These are phyloP conservation scores for Benincasa hispida DNA, from an alignment of 306 rosid species.

Conservation along the genomic window DNA sequence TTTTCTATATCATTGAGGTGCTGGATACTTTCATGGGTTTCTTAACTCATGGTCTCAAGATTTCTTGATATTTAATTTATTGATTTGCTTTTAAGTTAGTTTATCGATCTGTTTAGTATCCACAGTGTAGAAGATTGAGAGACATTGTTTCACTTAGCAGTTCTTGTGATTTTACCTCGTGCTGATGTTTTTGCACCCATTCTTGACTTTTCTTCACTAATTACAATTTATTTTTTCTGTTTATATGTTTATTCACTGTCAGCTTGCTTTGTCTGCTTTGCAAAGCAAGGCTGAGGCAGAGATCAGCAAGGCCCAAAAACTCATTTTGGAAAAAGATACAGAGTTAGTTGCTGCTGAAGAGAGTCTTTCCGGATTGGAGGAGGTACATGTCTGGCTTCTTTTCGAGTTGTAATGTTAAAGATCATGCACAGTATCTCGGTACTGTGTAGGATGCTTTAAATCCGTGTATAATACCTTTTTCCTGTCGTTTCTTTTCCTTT, in stretches of 20 bases:
- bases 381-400: conserved; percentile 39
- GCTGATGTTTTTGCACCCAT: background rate
- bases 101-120: background rate
- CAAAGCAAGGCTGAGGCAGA: conserved; percentile 73
- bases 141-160: background rate
- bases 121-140: background rate
- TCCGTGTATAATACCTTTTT: background rate
- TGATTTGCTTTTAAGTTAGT: background rate
- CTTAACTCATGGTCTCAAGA: background rate
- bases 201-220: background rate
- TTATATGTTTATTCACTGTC: conserved; percentile 21
- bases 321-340: conserved; percentile 54
- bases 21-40: background rate
- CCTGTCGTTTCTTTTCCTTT: background rate
- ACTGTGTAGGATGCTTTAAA: conserved; percentile 6
- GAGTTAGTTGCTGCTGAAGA: conserved; percentile 70
- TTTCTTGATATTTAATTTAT: background rate
- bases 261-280: conserved; percentile 60
- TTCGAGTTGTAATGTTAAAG: conserved; percentile 4
- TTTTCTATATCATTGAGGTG: background rate
- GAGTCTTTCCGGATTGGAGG: conserved; percentile 72
- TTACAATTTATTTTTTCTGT: background rate
- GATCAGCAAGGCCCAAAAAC: conserved; percentile 59
- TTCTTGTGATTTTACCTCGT: background rate
- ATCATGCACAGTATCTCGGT: conserved; percentile 1